phyloP scores from a whole-genome alignment of 2,329 filamentous ascomycete genomes.

The Myrmaecium sp. region DNA sequence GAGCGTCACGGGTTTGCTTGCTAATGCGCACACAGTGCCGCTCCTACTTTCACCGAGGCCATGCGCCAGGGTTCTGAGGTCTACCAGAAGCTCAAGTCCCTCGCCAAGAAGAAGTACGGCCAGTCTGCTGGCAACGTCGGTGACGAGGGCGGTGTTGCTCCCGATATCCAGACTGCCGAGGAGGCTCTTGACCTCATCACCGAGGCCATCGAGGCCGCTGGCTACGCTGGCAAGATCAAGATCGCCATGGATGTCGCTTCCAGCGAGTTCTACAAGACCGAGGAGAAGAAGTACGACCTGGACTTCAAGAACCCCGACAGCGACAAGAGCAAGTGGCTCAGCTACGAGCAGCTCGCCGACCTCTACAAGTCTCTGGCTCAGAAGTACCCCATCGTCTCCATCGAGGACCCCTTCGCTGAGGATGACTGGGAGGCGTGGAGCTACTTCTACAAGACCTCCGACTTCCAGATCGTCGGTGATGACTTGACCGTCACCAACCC shows the following conservation, averaged over 20 bases:
- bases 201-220: slow-evolving; percentile 82
- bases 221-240: slow-evolving; percentile 90
- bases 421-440: slow-evolving; percentile 99
- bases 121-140: slow-evolving; percentile 97
- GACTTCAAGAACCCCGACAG: slow-evolving; percentile 99
- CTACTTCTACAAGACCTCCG: slow-evolving; percentile 99
- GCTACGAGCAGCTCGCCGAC: slow-evolving; percentile 89
- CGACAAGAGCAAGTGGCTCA: slow-evolving; percentile 94
- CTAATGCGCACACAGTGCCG: slow-evolving; percentile 37
- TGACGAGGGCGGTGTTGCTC: slow-evolving; percentile 98
- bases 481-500: slow-evolving; percentile 99
- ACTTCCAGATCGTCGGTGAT: slow-evolving; percentile 97
- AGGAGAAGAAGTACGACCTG: slow-evolving; percentile 98
- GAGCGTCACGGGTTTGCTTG: slow-evolving; percentile 2
- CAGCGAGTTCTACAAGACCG: slow-evolving; percentile 94
- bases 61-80: slow-evolving; percentile 94
- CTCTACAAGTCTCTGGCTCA: slow-evolving; percentile 72
- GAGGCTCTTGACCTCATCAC: slow-evolving; percentile 96
- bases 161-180: slow-evolving; percentile 92
- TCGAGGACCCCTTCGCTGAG: slow-evolving; percentile 98
- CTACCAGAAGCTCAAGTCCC: slow-evolving; percentile 91
- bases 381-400: slow-evolving; percentile 98
- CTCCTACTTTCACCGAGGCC: slow-evolving; percentile 84
- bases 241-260: slow-evolving; percentile 99
- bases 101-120: slow-evolving; percentile 99